Evolutionary conservation across 1,139 yeast genomes (phyloP).

Genomic region (Yamadazyma jaroonii): DNA sequence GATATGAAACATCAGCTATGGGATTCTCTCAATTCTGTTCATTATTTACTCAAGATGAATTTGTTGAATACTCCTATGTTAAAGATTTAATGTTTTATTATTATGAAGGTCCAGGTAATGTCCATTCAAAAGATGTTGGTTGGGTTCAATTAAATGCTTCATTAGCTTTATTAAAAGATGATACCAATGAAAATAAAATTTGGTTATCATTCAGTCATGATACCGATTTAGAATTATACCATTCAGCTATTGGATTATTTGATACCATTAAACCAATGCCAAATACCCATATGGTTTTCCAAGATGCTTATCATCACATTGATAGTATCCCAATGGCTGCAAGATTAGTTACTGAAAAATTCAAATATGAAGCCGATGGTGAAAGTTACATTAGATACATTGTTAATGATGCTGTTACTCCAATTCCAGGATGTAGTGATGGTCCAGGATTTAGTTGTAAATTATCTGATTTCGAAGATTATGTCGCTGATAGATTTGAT

Average conservation of each 20-base stretch:
- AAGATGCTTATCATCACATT: constrained; percentile 42
- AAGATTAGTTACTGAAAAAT: constrained; percentile 47
- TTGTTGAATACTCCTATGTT: constrained; percentile 40
- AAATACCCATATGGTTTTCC: constrained; percentile 30
- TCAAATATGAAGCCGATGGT: constrained; percentile 32
- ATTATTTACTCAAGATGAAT: constrained; percentile 51
- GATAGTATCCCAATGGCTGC: constrained; percentile 59
- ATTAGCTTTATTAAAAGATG: constrained; percentile 24
- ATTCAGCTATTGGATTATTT: constrained; percentile 52
- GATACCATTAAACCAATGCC: constrained; percentile 30
- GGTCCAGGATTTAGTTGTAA: constrained; percentile 63
- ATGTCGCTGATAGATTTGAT: constrained; percentile 29
- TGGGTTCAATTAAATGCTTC: constrained; percentile 32
- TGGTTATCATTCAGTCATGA: constrained; percentile 57
- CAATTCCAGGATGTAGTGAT: constrained; percentile 45
- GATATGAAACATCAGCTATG: constrained; percentile 49
- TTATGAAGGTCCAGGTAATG: constrained; percentile 50
- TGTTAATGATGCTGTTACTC: constrained; percentile 57
- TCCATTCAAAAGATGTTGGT: constrained; percentile 25
- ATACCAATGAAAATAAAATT: constrained; percentile 27
- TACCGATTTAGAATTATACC: constrained; percentile 48
- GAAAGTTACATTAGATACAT: constrained; percentile 45
- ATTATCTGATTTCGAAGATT: constrained; percentile 35
- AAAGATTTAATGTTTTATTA: constrained; percentile 47
- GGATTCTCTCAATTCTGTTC: constrained; percentile 51